Evolutionary conservation across 805 yeast species (phyloP).

Genomic region (Candida palmyrensis): DNA sequence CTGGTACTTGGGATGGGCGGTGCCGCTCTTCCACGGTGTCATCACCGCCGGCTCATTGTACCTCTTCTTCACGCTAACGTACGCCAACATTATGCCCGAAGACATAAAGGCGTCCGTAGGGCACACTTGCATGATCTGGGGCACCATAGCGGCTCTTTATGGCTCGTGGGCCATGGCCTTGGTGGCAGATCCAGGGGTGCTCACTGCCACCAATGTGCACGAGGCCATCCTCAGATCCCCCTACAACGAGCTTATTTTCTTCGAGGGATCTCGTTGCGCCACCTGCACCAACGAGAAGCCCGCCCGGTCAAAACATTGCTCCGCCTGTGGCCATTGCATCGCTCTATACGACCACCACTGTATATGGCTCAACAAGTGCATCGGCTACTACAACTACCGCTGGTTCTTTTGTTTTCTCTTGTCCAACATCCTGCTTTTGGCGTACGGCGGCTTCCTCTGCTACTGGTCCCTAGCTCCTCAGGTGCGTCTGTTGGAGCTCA

Average conservation of each 20-base stretch:
- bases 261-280: slow-evolving; percentile 38
- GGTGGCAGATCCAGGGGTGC: slow-evolving; percentile 40
- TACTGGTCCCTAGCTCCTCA: slow-evolving; percentile 14
- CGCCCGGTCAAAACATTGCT: slow-evolving; percentile 61
- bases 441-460: slow-evolving; percentile 39
- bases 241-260: slow-evolving; percentile 50
- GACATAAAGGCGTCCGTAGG: slow-evolving; percentile 5
- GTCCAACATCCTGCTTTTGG: slow-evolving; percentile 38
- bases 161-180: slow-evolving; percentile 32
- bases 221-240: slow-evolving; percentile 16
- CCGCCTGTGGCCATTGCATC: slow-evolving; percentile 52
- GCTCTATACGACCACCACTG: slow-evolving; percentile 57
- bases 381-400: slow-evolving; percentile 60
- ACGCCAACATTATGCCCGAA: slow-evolving; percentile 11
- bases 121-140: slow-evolving; percentile 18
- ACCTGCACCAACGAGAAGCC: slow-evolving; percentile 48
- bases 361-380: slow-evolving; percentile 66
- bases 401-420: slow-evolving; percentile 56
- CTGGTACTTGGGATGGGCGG: slow-evolving; percentile 34
- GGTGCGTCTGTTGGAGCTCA: slow-evolving; percentile 4
- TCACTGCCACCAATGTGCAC: slow-evolving; percentile 9
- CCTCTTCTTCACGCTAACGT: slow-evolving; percentile 27
- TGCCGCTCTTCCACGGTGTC: slow-evolving; percentile 37
- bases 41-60: slow-evolving; percentile 30
- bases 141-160: slow-evolving; percentile 28